Evolutionary conservation across 2,329 filamentous ascomycete genomes (phyloP).

Genomic region (Diplocarpon mali): DNA sequence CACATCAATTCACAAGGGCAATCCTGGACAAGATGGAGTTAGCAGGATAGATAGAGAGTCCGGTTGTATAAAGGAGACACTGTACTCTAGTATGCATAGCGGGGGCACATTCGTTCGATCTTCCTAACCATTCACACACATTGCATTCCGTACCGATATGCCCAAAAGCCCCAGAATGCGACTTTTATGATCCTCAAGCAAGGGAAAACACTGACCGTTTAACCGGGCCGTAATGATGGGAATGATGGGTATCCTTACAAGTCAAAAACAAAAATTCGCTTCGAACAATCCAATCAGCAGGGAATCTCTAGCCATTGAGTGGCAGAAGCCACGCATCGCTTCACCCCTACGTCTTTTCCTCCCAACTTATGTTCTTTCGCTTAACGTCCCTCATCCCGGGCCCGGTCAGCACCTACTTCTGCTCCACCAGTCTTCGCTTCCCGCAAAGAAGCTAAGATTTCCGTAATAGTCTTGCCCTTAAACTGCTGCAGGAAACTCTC

Average conservation of each 20-base stretch:
- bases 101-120: slow-evolving; percentile 3
- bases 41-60: slow-evolving; percentile 18
- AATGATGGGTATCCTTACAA: too few relatives aligned
- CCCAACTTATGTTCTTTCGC: too few relatives aligned
- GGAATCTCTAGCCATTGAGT: too few relatives aligned
- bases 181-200: too few relatives aligned
- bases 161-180: too few relatives aligned
- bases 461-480: neutral
- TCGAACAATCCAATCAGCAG: too few relatives aligned
- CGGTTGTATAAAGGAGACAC: slow-evolving; percentile 21
- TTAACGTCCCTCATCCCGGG: neutral
- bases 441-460: neutral
- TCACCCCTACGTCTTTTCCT: too few relatives aligned
- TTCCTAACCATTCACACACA: neutral
- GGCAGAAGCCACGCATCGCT: too few relatives aligned
- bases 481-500: neutral
- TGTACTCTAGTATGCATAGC: slow-evolving; percentile 25
- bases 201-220: too few relatives aligned
- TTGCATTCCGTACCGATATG: neutral
- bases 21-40: slow-evolving; percentile 91
- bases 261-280: too few relatives aligned
- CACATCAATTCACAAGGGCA: slow-evolving; percentile 89
- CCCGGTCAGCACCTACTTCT: neutral
- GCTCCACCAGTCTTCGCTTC: neutral
- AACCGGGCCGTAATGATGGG: too few relatives aligned